Base-by-base conservation (phyloP, 148 eudicot genomes). In the Rhododendron vialii region DNA sequence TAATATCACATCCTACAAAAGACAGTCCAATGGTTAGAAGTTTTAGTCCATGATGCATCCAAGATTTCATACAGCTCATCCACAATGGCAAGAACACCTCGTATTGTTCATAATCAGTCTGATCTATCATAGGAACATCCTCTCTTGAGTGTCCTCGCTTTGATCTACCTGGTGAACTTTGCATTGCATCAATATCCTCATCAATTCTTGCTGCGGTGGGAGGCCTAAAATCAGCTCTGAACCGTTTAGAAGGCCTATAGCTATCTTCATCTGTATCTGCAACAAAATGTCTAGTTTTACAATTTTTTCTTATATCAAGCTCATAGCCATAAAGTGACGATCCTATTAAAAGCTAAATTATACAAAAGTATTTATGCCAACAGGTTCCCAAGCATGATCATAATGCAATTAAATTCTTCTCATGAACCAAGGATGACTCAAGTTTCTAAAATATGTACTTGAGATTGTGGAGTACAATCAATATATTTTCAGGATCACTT, bases 221-320 rank as follows among this genome's bases (percentile, higher is more conserved):
- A 87, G 93, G 91, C 45, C 92, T 92, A 78, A 84, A 86, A 84
- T 87, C 91, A 71, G 95, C 95, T 90, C 99, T 90, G 41, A 93
- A 84, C 87, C 99, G 92, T 87, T 94, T 96, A 1, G 95, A 87
- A 84, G 99, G 99, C 91, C 98, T 92, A 80, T 89, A 90, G 83
- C 78, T 93, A 77, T 95, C 99, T 83, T 95, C 96, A 90, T 96
- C 99, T 33, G 95, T 91, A 81, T 95, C 99, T 96, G 96, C 87
- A 90, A 77, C 28, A 43, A 87, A 33, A 55, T 47, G 7, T 4
- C 15, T 43, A 36, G 61, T 65, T 76, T 38, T 75, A 65, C 41
- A 38, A 4, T n/a, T n/a, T n/a, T n/a, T 24, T 38, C 22, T 26
- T n/a, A 10, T 24, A 45, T 78, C 26, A 45, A 41, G 55, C 81